Conservation (phyloP, 805 yeast genomes). For the Candida ulmi region DNA sequence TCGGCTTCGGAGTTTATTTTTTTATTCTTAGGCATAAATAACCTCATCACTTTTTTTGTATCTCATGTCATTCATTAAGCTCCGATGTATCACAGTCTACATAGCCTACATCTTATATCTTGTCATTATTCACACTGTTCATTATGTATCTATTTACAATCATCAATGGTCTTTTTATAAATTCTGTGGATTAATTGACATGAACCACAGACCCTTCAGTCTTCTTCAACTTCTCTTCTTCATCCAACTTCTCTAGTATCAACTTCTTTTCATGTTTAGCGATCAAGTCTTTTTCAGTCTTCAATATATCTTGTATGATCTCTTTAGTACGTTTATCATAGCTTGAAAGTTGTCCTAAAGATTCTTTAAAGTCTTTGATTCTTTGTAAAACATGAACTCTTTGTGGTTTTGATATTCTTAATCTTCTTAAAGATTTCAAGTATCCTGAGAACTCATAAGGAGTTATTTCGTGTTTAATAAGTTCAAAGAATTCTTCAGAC, state of each 20-base stretch:
- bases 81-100: too few relatives aligned
- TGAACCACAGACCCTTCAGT: too few relatives aligned
- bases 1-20: slow-evolving; percentile 25
- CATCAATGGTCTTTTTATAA: too few relatives aligned
- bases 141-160: too few relatives aligned
- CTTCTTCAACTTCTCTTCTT: not conserved
- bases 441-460: slow-evolving; percentile 18
- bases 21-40: too few relatives aligned
- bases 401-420: slow-evolving; percentile 14
- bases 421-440: slow-evolving; percentile 18
- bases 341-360: not conserved
- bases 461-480: slow-evolving; percentile 4
- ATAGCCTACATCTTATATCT: too few relatives aligned
- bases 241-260: slow-evolving; percentile 4
- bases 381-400: slow-evolving; percentile 11
- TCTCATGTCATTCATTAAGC: too few relatives aligned
- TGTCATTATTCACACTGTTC: too few relatives aligned
- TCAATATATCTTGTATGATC: slow-evolving; percentile 8
- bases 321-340: not conserved
- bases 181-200: too few relatives aligned
- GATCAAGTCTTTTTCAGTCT: slow-evolving; percentile 8
- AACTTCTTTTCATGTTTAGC: slow-evolving; percentile 12
- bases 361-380: slow-evolving; percentile 8
- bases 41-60: too few relatives aligned
- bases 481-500: slow-evolving; percentile 12